Base-by-base conservation (phyloP, 768 basidiomycete species). In the Suillus cothurnatus region DNA sequence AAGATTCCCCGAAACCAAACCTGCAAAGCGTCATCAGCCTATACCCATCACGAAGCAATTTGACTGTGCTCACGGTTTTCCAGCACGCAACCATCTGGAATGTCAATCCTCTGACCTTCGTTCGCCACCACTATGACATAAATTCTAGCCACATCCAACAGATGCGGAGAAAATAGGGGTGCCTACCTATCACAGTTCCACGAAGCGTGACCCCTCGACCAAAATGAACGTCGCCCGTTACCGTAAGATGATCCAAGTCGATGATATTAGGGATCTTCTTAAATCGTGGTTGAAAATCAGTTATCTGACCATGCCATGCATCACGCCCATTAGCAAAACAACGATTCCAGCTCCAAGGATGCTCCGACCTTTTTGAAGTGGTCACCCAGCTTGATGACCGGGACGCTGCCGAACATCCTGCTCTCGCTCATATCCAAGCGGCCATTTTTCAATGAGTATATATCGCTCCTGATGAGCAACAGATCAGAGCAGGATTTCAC, bases 321-420 rank as follows among this genome's bases (percentile, higher is more conserved):
- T 58, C 17, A 34, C 53, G 34, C 32, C 17, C 28, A 41, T 57
- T 23, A 56, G 57, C 23, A 11, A 38, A 28, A 62, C 47, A 58
- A 49, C 32, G 45, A n/a, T 61, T 15, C 36, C 32, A 66, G 45
- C 12, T 4, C 8, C 14, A 32, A n/a, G 49, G 28, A 32, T 52
- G 41, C 19, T 53, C 77, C 56, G 63, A 93, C 92, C 87, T 94
- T 96, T 85, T 96, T 97, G 88, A 99, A 97, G 76, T 93, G 92
- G 77, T 95, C 94, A 53, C 95, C 95, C 58, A 97, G 86, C 82
- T 97, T 97, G 85, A 98, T 93, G 58, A 97, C 94, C n/a, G 95
- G 97, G 32, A 93, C 90, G 23, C 87, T 91, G 72, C 85, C 87
- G 73, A 95, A 95, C 88, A 94, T 91, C 70, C 93, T 81, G 45